phyloP scores from a whole-genome alignment of 345 rosid genomes.

The Leavenworthia alabamica region DNA sequence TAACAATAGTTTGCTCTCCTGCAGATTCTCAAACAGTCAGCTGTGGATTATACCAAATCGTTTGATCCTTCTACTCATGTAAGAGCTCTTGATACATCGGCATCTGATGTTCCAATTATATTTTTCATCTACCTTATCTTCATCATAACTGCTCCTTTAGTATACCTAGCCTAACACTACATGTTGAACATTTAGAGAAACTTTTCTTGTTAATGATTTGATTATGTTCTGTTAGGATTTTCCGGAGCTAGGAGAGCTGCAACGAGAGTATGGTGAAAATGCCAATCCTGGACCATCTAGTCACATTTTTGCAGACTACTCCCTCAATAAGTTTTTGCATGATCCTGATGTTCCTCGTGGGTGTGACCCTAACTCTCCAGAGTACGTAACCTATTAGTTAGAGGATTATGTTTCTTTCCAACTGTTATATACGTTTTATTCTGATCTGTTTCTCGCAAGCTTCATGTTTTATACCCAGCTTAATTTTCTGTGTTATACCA shows the following conservation, averaged over 20 bases:
- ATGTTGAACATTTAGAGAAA: neutral
- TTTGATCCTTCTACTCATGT: constrained; percentile 82
- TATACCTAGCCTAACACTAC: constrained; percentile 9
- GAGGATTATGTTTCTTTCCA: constrained; percentile 1
- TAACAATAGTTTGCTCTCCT: constrained; percentile 12
- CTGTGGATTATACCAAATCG: constrained; percentile 51
- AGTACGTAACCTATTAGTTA: constrained; percentile 44
- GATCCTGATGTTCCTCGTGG: constrained; percentile 82
- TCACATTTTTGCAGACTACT: constrained; percentile 33
- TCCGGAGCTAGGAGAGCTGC: constrained; percentile 67
- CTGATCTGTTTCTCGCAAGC: constrained; percentile 1
- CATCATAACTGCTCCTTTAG: neutral
- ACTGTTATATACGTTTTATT: constrained; percentile 2
- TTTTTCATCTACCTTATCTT: neutral
- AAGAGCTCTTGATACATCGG: constrained; percentile 31
- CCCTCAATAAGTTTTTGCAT: constrained; percentile 53
- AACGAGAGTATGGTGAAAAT: constrained; percentile 52
- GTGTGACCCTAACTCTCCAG: constrained; percentile 64
- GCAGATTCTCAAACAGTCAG: constrained; percentile 81
- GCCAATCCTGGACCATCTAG: constrained; percentile 42
- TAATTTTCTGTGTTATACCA: neutral
- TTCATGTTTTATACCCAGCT: constrained; percentile 1
- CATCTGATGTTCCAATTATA: neutral
- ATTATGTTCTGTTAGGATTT: constrained; percentile 42
- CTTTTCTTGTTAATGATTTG: constrained; percentile 6